Conservation (phyloP, 2,329 filamentous ascomycete genomes). For the Daldinia eschscholtzii region DNA sequence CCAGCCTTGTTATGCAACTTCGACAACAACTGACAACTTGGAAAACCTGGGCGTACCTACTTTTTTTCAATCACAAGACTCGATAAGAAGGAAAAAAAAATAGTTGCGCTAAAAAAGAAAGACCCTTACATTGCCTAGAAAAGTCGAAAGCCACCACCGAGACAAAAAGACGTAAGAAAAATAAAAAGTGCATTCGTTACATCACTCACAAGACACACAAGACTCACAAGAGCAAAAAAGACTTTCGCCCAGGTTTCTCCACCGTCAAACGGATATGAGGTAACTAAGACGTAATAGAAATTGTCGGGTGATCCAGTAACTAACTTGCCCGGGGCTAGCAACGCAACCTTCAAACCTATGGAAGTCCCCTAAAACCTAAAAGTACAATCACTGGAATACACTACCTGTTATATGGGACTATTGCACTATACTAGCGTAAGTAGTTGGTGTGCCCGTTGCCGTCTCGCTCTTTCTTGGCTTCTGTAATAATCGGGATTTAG, state of each 20-base stretch:
- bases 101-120: background rate
- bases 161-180: background rate
- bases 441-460: constrained; percentile 1
- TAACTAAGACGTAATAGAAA: constrained; percentile 54
- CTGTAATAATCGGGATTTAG: constrained; percentile 26
- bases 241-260: constrained; percentile 26
- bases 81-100: background rate
- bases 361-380: too few relatives aligned
- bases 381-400: too few relatives aligned
- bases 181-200: constrained; percentile 24
- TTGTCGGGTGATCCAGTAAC: constrained; percentile 29
- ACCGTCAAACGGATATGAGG: constrained; percentile 38
- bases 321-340: too few relatives aligned
- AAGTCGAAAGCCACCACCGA: background rate
- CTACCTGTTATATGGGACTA: too few relatives aligned
- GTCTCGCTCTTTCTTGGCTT: constrained; percentile 31
- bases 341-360: background rate
- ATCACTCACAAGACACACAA: constrained; percentile 12
- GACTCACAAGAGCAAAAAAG: constrained; percentile 12
- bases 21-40: too few relatives aligned
- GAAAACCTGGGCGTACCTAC: background rate
- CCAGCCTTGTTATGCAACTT: background rate
- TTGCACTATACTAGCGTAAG: background rate
- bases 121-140: background rate
- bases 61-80: constrained; percentile 12